Evolutionary conservation across 257 asterid species (phyloP), one percentile per base, ranked within the genome.

Genomic region (Datura wrightii): DNA sequence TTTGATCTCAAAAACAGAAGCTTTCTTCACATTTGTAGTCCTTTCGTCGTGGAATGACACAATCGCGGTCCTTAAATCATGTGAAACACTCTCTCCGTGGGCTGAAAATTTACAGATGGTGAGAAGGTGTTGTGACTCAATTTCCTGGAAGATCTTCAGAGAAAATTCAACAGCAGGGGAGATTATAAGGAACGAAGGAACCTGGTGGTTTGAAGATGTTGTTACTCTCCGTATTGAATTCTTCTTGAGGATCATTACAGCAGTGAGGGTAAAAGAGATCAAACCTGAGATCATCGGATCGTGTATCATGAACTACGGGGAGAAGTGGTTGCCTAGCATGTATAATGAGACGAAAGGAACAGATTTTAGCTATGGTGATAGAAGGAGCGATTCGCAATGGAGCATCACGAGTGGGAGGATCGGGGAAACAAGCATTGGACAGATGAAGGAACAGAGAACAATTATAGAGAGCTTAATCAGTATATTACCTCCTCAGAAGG

Each of bases 71-170:
- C 91, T 95, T 34, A 92, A 90, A 82, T 87, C 93, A 69, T 93
- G 98, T 39, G 97, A 94, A 82, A 85, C 70, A 56, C 93, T 95
- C 6, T 93, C 97, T 52, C 98, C 99, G 0, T 93, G 95, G 97
- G 92, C 98, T 0, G 98, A 95, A 87, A 92, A 93, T 83, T 93
- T 95, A 52, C 99, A 95, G 87, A 92, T 95, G 72, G 97, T 95
- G 18, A 89, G 98, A 84, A 91, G 99, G 85, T 95, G 99, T 63
- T 91, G 97, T 16, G 97, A 94, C 41, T 83, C 99, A 36, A 88
- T 93, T 16, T 88, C 96, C 66, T 90, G 95, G 97, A 94, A 94
- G 86, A 87, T 90, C 44, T 88, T 87, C 41, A 76, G 44, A 52
- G 94, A 91, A 76, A 83, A 89, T 34, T 87, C 93, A 42, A 39